Evolutionary conservation across 257 asterid species (phyloP).

Genomic region (Linaria vulgaris): DNA sequence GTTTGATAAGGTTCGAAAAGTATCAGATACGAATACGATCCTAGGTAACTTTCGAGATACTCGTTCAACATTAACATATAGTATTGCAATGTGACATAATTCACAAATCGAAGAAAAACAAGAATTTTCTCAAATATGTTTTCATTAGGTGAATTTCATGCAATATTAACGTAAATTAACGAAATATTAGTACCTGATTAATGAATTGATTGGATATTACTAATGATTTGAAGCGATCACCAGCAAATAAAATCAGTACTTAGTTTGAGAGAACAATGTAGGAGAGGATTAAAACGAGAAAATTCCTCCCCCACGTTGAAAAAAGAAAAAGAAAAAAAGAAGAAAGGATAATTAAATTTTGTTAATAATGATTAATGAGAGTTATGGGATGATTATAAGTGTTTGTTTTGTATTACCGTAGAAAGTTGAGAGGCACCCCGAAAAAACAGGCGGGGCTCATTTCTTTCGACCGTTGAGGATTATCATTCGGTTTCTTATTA

Average conservation of each 20-base stretch:
- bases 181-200: too few relatives aligned
- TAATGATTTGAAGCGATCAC: not conserved
- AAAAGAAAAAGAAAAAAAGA: not conserved
- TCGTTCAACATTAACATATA: too few relatives aligned
- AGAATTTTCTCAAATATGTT: too few relatives aligned
- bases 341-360: not conserved
- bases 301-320: slow-evolving; percentile 27
- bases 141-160: too few relatives aligned
- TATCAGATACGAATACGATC: too few relatives aligned
- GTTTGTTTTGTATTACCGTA: not conserved
- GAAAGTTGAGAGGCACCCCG: slow-evolving; percentile 33
- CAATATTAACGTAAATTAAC: too few relatives aligned
- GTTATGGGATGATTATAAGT: not conserved
- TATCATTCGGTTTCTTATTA: too few relatives aligned
- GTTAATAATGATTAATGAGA: slow-evolving; percentile 7
- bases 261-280: not conserved
- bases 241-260: not conserved
- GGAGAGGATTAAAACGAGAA: slow-evolving; percentile 5
- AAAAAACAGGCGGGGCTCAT: slow-evolving; percentile 26
- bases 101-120: not conserved
- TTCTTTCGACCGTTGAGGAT: slow-evolving; percentile 21
- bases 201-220: not conserved
- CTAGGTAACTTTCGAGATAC: too few relatives aligned
- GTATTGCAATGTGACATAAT: not conserved
- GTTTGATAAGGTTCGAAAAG: too few relatives aligned